Evolutionary conservation across 202 grass and related monocot species (phyloP).

Genomic region (Saccharum hybrid): DNA sequence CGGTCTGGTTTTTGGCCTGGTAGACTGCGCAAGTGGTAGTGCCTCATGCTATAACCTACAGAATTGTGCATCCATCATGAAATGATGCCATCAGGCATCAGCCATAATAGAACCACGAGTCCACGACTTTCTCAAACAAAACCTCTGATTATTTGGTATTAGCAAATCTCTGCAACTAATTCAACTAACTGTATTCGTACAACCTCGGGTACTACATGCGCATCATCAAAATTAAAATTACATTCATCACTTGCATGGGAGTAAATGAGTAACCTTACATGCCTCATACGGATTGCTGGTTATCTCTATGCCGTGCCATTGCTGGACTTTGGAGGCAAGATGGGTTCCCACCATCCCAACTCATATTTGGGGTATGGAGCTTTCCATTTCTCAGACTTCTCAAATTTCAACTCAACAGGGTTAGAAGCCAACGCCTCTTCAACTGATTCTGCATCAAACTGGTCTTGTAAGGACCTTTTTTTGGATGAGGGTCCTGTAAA

Average conservation of each 20-base stretch:
- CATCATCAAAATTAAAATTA: slow-evolving; percentile 44
- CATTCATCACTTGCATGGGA: slow-evolving; percentile 42
- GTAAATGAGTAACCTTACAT: slow-evolving; percentile 28
- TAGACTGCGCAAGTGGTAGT: background rate
- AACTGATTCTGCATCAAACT: slow-evolving; percentile 69
- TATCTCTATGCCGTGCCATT: slow-evolving; percentile 55
- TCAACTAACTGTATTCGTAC: slow-evolving; percentile 49
- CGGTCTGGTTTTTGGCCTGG: background rate
- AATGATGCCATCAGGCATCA: slow-evolving; percentile 16
- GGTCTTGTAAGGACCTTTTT: slow-evolving; percentile 57
- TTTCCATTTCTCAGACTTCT: slow-evolving; percentile 78
- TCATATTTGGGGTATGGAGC: slow-evolving; percentile 91
- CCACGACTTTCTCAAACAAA: slow-evolving; percentile 13
- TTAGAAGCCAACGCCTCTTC: slow-evolving; percentile 78
- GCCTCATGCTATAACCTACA: background rate
- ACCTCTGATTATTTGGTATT: slow-evolving; percentile 46
- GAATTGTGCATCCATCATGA: slow-evolving; percentile 13
- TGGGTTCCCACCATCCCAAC: slow-evolving; percentile 90
- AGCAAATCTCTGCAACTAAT: slow-evolving; percentile 47
- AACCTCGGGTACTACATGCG: slow-evolving; percentile 46
- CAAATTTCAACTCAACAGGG: slow-evolving; percentile 74
- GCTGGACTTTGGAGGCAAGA: slow-evolving; percentile 67
- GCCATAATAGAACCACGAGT: background rate
- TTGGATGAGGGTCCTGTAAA: slow-evolving; percentile 48
- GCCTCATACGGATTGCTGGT: background rate